Evolutionary conservation across 2,329 filamentous ascomycete species (phyloP).

Genomic region (Trichoderma citrinoviride): DNA sequence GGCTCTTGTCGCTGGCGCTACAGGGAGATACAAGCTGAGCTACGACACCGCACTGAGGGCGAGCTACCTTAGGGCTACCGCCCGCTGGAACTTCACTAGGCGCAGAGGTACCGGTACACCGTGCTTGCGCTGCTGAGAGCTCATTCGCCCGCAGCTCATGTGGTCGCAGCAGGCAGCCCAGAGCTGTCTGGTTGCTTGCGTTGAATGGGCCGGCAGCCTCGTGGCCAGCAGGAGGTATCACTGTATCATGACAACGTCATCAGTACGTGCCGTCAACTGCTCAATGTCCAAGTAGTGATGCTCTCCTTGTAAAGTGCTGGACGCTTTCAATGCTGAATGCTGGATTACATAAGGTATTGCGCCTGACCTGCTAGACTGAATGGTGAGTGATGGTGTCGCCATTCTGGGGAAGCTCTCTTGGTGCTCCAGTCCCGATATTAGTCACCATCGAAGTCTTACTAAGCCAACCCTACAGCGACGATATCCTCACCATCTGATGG

Average conservation of each 20-base stretch:
- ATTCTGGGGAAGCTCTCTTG: too few species aligned
- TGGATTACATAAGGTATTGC: too few species aligned
- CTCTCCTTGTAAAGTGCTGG: too few species aligned
- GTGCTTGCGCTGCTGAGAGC: not conserved
- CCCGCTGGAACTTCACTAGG: constrained; percentile 7
- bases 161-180: not conserved
- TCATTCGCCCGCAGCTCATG: not conserved
- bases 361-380: too few species aligned
- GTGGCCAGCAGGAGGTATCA: not conserved
- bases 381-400: too few species aligned
- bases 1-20: not conserved
- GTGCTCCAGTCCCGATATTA: too few species aligned
- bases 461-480: too few species aligned
- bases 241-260: constrained; percentile 34
- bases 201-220: too few species aligned
- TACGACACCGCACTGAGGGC: constrained; percentile 10
- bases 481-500: too few species aligned
- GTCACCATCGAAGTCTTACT: too few species aligned
- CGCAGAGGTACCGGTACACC: not conserved
- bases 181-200: not conserved
- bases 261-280: not conserved
- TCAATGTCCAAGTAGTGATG: not conserved
- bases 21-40: constrained; percentile 19
- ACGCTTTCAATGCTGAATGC: too few species aligned
- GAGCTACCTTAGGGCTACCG: constrained; percentile 15